Base-by-base conservation (phyloP, 192 early-diverging fungal species). In the Rhizophagus clarus region DNA sequence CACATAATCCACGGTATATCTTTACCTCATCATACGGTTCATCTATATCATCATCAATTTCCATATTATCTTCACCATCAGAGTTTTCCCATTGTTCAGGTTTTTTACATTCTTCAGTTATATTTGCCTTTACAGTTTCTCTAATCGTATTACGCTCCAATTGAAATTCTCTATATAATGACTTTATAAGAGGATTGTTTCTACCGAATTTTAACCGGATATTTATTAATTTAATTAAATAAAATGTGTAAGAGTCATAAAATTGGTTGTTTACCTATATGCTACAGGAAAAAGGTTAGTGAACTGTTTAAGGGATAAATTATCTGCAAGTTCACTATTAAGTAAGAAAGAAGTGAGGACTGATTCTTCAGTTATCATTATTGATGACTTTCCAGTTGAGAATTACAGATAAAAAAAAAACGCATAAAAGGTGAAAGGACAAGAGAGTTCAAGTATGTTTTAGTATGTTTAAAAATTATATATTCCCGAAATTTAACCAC, bases 271-370 rank as follows among this genome's bases (percentile, higher is more conserved):
- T 12, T 51, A 74, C 72, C 72, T 74, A 32, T 74, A 60, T 51
- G 45, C n/a, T 29, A 26, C 14, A 32, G 72, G 72, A 60, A 74
- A 74, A 20, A 31, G 26, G n/a, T 74, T 74, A 31, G 26, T 74
- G 47, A 74, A 74, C 15, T 74, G 72, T 49, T 60, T 24, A 8
- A 74, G 34, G 7, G 72, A 29, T 29, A 74, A 31, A 20, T 60
- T 74, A 74, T 74, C 72, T 74, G 42, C n/a, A 51, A 74, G 72
- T 28, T 74, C 72, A 32, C 51, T 74, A 60, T 74, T 60, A 7
- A 74, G 31, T 26, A 74, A 56, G 26, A 56, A 74, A 0, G 42
- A 56, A 17, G 12, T 47, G 42, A 74, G 47, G 5, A 74, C 24
- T 10, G 72, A 56, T 40, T 69, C 67, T 42, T 69, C 67, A 15